Percentiles rank a stretch among this genome's conserved stretches.
These are phyloP conservation scores for Coemansia brasiliensis DNA, from an alignment of 192 early-diverging fungal species.

Conservation along the genomic window DNA sequence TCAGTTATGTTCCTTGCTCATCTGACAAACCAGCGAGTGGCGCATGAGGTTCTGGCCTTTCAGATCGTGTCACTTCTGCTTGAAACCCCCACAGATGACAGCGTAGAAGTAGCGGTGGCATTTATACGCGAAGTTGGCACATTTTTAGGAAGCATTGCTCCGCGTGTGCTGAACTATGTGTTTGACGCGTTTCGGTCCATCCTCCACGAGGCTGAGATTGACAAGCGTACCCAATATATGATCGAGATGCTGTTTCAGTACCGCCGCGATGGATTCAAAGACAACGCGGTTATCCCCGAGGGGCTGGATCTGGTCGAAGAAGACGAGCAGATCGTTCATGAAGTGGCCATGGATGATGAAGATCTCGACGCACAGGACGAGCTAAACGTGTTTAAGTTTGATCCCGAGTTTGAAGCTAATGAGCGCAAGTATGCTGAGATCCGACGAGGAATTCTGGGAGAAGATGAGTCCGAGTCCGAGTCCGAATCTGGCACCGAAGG, in stretches of 20 bases:
- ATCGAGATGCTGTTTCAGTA: constrained; percentile 96
- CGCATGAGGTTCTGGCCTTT: constrained; percentile 85
- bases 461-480: constrained; percentile 56
- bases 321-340: constrained; percentile 94
- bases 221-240: constrained; percentile 95
- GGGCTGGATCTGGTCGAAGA: constrained; percentile 91
- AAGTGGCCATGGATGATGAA: constrained; percentile 79
- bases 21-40: constrained; percentile 87
- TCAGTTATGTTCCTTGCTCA: constrained; percentile 87
- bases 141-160: constrained; percentile 74
- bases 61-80: constrained; percentile 82
- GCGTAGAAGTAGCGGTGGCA: constrained; percentile 92
- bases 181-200: constrained; percentile 92
- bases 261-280: constrained; percentile 90
- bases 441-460: constrained; percentile 85
- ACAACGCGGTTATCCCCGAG: constrained; percentile 71
- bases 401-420: constrained; percentile 76
- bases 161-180: constrained; percentile 75
- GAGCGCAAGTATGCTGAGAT: constrained; percentile 82
- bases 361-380: constrained; percentile 77
- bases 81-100: constrained; percentile 88
- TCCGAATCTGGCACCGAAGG: constrained; percentile 48
- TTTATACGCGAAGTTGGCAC: constrained; percentile 90
- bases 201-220: constrained; percentile 90
- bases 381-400: constrained; percentile 83